phyloP scores from a whole-genome alignment of 2,329 filamentous ascomycete genomes.

The Fusarium pseudoanthophilum region DNA sequence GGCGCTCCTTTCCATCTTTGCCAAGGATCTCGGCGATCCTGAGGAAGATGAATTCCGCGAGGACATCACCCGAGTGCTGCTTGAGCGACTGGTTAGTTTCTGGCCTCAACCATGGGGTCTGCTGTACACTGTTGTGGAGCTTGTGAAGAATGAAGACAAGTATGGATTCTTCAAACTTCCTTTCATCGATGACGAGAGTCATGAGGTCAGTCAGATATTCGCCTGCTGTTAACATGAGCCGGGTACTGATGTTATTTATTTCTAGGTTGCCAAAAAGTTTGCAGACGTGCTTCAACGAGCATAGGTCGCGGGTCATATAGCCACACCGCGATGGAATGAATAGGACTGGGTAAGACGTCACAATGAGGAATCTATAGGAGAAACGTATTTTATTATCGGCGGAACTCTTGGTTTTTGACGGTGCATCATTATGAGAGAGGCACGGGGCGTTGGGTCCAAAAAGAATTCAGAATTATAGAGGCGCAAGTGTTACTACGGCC shows the following conservation, averaged over 20 bases:
- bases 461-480: slow-evolving; percentile 46
- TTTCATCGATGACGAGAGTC: slow-evolving; percentile 89
- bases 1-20: slow-evolving; percentile 85
- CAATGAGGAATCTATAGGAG: slow-evolving; percentile 29
- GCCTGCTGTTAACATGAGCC: too few species aligned
- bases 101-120: slow-evolving; percentile 97
- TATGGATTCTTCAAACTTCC: slow-evolving; percentile 93
- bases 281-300: slow-evolving; percentile 50
- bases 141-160: slow-evolving; percentile 88
- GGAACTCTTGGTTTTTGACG: slow-evolving; percentile 40
- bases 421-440: slow-evolving; percentile 35
- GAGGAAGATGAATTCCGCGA: slow-evolving; percentile 87
- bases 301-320: slow-evolving; percentile 30
- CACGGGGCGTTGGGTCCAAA: slow-evolving; percentile 42
- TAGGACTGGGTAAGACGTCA: slow-evolving; percentile 24
- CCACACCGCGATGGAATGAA: slow-evolving; percentile 1
- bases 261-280: slow-evolving; percentile 52
- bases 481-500: slow-evolving; percentile 32
- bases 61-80: slow-evolving; percentile 86
- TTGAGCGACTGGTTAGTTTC: slow-evolving; percentile 88
- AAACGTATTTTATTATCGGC: slow-evolving; percentile 27
- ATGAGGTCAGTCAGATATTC: slow-evolving; percentile 71
- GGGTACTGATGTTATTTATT: slow-evolving; percentile 15
- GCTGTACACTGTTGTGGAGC: slow-evolving; percentile 86
- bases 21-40: slow-evolving; percentile 75